Conservation (phyloP, 352 stramenopile species). For the Phytophthora sansomeana region DNA sequence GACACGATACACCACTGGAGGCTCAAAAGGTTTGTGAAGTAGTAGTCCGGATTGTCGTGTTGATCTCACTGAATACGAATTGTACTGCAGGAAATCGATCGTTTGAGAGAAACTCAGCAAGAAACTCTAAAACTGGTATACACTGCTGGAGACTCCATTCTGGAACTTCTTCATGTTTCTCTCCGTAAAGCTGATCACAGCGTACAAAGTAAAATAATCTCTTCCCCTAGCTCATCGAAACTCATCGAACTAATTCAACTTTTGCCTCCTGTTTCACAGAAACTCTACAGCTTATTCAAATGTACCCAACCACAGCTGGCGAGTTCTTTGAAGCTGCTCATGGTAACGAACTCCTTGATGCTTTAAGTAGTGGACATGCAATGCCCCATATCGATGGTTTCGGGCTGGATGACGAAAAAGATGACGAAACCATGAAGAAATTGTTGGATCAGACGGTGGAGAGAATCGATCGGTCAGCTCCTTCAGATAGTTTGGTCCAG, state of each 20-base stretch:
- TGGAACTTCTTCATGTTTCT: slow-evolving; percentile 68
- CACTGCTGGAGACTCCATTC: slow-evolving; percentile 63
- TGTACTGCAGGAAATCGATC: slow-evolving; percentile 59
- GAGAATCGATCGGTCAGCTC: slow-evolving; percentile 51
- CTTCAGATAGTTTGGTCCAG: slow-evolving; percentile 69
- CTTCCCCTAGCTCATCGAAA: neutral
- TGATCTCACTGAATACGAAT: neutral
- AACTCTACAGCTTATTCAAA: slow-evolving; percentile 63
- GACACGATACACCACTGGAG: slow-evolving; percentile 55
- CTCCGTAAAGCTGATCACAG: slow-evolving; percentile 62
- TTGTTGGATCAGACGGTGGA: slow-evolving; percentile 43
- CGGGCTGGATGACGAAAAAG: slow-evolving; percentile 48
- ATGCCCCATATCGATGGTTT: slow-evolving; percentile 56
- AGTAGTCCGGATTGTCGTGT: neutral
- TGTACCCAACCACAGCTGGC: slow-evolving; percentile 66
- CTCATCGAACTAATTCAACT: slow-evolving; percentile 8
- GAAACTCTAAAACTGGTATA: slow-evolving; percentile 70
- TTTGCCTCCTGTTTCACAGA: slow-evolving; percentile 34
- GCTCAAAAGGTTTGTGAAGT: slow-evolving; percentile 33
- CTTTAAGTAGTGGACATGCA: slow-evolving; percentile 62
- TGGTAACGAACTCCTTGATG: slow-evolving; percentile 62
- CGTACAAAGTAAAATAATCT: slow-evolving; percentile 48
- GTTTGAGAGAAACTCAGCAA: slow-evolving; percentile 57
- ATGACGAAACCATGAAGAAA: slow-evolving; percentile 43
- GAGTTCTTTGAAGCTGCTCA: slow-evolving; percentile 68